phyloP scores from a whole-genome alignment of 2,329 filamentous ascomycete genomes.

The Xylariaceae sp. region DNA sequence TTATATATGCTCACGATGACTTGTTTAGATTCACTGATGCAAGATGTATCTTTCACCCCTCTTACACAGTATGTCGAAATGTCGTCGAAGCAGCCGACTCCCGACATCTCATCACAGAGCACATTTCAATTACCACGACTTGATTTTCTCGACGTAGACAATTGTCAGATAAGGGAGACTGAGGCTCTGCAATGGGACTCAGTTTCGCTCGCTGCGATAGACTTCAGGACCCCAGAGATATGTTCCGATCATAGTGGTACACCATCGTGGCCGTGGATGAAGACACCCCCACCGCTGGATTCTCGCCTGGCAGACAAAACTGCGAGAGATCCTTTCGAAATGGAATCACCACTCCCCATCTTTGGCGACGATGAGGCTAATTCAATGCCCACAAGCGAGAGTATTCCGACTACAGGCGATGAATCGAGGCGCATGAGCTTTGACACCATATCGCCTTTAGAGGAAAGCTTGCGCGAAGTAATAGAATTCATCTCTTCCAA shows the following conservation, averaged over 20 bases:
- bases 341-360: neutral
- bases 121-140: neutral
- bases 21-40: neutral
- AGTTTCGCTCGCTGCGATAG: neutral
- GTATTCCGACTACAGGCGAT: neutral
- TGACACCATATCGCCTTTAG: neutral
- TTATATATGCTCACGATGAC: neutral
- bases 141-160: neutral
- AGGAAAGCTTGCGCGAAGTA: neutral
- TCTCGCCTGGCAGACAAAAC: neutral
- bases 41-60: neutral
- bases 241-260: neutral
- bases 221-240: neutral
- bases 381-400: neutral
- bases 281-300: neutral
- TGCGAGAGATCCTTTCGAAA: neutral
- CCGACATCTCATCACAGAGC: neutral
- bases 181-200: neutral
- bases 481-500: neutral
- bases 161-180: neutral
- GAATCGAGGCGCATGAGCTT: neutral
- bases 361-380: neutral
- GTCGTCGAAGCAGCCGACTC: neutral
- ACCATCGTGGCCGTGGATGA: neutral
- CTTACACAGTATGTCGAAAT: neutral